A percentile compares a stretch with the other conserved stretches of the same genome.
phyloP scores from a whole-genome alignment of 164 flowering plant species.

The Litsea cubeba region DNA sequence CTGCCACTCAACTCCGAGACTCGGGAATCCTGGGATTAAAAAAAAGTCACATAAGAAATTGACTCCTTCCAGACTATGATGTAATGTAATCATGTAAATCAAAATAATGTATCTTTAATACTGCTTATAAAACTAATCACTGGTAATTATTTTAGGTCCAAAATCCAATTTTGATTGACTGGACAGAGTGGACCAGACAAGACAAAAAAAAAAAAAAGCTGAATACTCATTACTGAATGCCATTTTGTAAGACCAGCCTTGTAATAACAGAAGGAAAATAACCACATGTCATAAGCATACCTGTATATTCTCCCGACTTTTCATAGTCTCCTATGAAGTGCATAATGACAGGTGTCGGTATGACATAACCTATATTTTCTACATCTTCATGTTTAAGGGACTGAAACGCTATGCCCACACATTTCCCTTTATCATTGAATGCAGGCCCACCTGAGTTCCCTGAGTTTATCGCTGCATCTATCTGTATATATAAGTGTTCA shows the following conservation, averaged over 20 bases:
- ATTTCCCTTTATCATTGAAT: constrained; percentile 82
- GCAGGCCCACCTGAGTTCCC: constrained; percentile 99
- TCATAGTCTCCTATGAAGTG: constrained; percentile 94
- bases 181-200: too few species aligned
- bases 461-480: constrained; percentile 98
- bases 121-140: too few species aligned
- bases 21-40: constrained; percentile 68
- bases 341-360: constrained; percentile 93
- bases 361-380: constrained; percentile 97
- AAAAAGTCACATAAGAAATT: background rate
- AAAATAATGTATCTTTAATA: too few species aligned
- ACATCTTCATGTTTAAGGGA: constrained; percentile 96
- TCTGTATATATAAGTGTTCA: constrained; percentile 43
- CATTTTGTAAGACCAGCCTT: background rate
- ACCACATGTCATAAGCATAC: constrained; percentile 28
- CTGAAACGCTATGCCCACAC: constrained; percentile 99
- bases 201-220: too few species aligned
- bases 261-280: background rate
- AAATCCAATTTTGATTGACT: too few species aligned
- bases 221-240: background rate
- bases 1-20: constrained; percentile 98
- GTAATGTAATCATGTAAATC: too few species aligned
- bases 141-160: too few species aligned
- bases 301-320: constrained; percentile 88
- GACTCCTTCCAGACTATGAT: too few species aligned